Conservation (phyloP, 2,329 filamentous ascomycete species). For the Alternaria hordeiaustralica region DNA sequence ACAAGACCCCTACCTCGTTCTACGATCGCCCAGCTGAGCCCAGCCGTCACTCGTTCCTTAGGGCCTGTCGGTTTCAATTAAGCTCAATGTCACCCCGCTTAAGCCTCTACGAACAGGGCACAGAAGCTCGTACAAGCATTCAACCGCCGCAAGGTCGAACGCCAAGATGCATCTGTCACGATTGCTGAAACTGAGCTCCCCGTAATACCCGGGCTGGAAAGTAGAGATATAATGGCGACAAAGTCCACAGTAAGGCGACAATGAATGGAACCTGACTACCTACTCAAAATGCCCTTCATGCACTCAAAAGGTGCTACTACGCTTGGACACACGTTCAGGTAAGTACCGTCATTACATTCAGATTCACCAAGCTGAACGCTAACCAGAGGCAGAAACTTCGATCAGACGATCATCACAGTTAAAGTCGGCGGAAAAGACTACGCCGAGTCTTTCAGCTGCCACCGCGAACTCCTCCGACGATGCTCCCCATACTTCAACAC, state of each 20-base stretch:
- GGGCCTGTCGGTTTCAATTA: conserved; percentile 20
- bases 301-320: conserved; percentile 37
- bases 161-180: conserved; percentile 29
- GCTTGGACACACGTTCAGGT: conserved; percentile 46
- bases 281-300: conserved; percentile 48
- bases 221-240: conserved; percentile 12
- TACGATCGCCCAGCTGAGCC: conserved; percentile 14
- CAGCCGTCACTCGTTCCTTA: conserved; percentile 6
- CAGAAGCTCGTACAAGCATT: conserved; percentile 19
- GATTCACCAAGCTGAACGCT: conserved; percentile 11
- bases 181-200: conserved; percentile 24
- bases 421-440: conserved; percentile 41
- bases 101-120: conserved; percentile 13
- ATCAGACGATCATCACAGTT: conserved; percentile 46
- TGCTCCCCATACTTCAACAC: conserved; percentile 45
- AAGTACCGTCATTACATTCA: neutral
- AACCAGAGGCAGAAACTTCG: conserved; percentile 40
- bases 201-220: conserved; percentile 5
- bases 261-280: conserved; percentile 43
- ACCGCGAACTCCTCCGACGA: conserved; percentile 41
- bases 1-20: conserved; percentile 10
- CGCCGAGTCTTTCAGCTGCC: conserved; percentile 45
- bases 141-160: conserved; percentile 23
- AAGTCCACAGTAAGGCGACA: conserved; percentile 10
- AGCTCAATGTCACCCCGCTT: conserved; percentile 11